Evolutionary conservation across 169 alveolate genomes (phyloP).

Genomic region (Plasmodium vivax): DNA sequence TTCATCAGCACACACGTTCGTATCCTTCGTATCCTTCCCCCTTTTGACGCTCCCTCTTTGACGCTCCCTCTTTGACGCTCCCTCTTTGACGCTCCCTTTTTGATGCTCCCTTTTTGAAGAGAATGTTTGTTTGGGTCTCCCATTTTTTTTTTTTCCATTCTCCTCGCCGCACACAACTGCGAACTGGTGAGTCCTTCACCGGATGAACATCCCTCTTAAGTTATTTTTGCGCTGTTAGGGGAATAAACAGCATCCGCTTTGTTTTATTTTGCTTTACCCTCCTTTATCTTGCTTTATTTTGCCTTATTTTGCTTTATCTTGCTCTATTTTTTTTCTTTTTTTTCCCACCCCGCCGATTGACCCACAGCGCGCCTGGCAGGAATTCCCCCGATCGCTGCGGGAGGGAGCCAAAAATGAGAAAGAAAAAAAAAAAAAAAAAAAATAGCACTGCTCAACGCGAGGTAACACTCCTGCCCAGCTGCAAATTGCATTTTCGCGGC

Average conservation of each 20-base stretch:
- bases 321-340: not conserved
- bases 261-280: too few relatives aligned
- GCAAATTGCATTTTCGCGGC: not conserved
- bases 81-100: too few relatives aligned
- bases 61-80: too few relatives aligned
- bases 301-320: not conserved
- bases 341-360: not conserved
- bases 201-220: not conserved
- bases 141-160: not conserved
- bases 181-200: not conserved
- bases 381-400: not conserved
- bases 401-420: not conserved
- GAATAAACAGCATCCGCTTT: not conserved
- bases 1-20: not conserved
- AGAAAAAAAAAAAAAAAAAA: not conserved
- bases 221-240: not conserved
- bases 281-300: too few relatives aligned
- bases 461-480: not conserved
- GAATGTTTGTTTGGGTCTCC: not conserved
- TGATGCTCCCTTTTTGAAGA: not conserved
- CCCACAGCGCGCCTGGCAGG: not conserved
- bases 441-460: not conserved
- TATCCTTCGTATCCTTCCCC: not conserved
- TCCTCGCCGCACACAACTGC: not conserved
- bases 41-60: too few relatives aligned